These are phyloP conservation scores for Trichophyton benhamiae DNA, from an alignment of 2,329 filamentous ascomycete species.

Conservation along the genomic window DNA sequence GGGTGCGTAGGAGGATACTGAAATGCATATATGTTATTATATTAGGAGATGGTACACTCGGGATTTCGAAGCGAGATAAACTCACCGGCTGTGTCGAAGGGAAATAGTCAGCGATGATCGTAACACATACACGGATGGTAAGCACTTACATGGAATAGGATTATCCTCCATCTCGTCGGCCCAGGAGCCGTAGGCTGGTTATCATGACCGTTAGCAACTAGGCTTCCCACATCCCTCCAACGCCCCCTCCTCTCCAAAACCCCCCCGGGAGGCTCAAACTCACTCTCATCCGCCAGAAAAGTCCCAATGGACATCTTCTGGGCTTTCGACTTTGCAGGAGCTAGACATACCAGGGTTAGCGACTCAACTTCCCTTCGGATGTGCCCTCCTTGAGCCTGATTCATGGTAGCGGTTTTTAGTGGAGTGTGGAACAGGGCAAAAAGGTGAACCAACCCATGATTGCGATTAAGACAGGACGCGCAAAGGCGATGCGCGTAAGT, in stretches of 20 bases:
- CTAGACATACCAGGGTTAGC: slow-evolving; percentile 36
- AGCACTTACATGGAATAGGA: slow-evolving; percentile 55
- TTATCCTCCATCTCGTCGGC: slow-evolving; percentile 95
- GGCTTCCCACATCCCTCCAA: neutral
- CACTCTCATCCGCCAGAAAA: slow-evolving; percentile 88
- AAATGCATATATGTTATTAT: neutral
- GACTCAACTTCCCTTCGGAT: slow-evolving; percentile 1
- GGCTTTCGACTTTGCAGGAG: slow-evolving; percentile 82
- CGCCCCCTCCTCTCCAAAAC: neutral
- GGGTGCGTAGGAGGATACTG: slow-evolving; percentile 26
- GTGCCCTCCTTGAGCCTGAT: neutral
- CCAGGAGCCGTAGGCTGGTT: slow-evolving; percentile 72
- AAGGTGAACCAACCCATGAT: slow-evolving; percentile 43
- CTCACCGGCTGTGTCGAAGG: slow-evolving; percentile 8
- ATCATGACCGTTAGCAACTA: slow-evolving; percentile 18
- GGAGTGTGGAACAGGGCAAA: neutral
- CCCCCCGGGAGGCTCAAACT: slow-evolving; percentile 28
- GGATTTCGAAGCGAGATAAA: neutral
- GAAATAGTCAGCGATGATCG: slow-evolving; percentile 4
- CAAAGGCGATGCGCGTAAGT: slow-evolving; percentile 29
- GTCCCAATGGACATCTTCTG: slow-evolving; percentile 97
- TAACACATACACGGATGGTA: neutral
- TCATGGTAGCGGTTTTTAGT: neutral
- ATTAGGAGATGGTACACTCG: slow-evolving; percentile 4
- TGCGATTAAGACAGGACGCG: slow-evolving; percentile 37